Base-by-base conservation (phyloP, 371 early-diverging fungal genomes). In the Rhizomucor pusillus region DNA sequence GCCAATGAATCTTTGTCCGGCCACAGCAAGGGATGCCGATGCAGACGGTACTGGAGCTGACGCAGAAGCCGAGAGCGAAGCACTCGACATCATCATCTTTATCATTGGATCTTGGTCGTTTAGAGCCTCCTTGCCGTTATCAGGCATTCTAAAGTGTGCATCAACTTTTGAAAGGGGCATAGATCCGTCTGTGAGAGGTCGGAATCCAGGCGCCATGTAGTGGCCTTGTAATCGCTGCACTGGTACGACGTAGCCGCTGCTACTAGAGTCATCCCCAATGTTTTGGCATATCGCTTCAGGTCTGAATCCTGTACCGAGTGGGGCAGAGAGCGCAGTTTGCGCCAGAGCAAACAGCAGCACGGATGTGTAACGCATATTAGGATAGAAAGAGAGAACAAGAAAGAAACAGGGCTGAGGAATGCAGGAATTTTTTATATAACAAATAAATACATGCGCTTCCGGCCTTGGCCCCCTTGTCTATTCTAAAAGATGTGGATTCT, bases 401-500 rank as follows among this genome's bases (percentile, higher is more conserved):
- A 29, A 29, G 29, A 29, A 29, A n/a, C n/a, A n/a, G n/a, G n/a
- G n/a, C 7, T 29, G 5, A 29, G 29, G 29, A 29, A 29, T 29
- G 29, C 29, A 29, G 29, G 29, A 29, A 29, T 29, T n/a, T n/a
- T n/a, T n/a, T n/a, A n/a, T n/a, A n/a, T n/a, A n/a, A n/a, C n/a
- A n/a, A n/a, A n/a, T n/a, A n/a, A n/a, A n/a, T n/a, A n/a, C n/a
- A n/a, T n/a, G n/a, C n/a, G n/a, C n/a, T n/a, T n/a, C n/a, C n/a
- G n/a, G n/a, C n/a, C n/a, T n/a, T n/a, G n/a, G n/a, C n/a, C 47
- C 35, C 14, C 35, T 29, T 16, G 46, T 45, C 41, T 51, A 59
- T 39, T 49, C 44, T 41, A 70, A 52, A 20, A 77, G 51, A 16
- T 71, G 57, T 12, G 73, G 67, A 41, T 69, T 64, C 19, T 58